phyloP scores from a whole-genome alignment of 2,329 filamentous ascomycete species.

The Cercospora sp. region DNA sequence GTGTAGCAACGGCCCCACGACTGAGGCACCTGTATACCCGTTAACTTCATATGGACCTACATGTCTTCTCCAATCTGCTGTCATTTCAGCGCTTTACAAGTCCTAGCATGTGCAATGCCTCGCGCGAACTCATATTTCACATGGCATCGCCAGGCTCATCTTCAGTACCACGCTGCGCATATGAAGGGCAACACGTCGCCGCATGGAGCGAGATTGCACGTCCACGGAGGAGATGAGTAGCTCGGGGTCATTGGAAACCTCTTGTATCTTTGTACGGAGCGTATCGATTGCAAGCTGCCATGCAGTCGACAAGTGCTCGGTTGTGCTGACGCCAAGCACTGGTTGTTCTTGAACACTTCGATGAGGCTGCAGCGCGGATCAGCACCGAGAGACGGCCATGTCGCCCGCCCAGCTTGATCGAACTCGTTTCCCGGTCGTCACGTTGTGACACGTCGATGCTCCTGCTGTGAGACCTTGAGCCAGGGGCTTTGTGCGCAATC shows the following conservation, averaged over 20 bases:
- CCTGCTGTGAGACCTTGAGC: neutral
- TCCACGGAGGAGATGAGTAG: neutral
- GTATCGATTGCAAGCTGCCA: neutral
- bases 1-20: neutral
- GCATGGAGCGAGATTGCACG: neutral
- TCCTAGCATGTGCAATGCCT: neutral
- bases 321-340: neutral
- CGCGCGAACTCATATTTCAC: neutral
- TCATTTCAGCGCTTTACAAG: neutral
- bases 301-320: neutral
- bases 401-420: neutral
- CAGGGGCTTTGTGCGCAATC: slow-evolving; percentile 1
- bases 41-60: neutral
- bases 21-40: neutral
- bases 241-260: neutral
- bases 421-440: neutral
- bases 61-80: neutral
- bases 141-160: neutral
- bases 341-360: neutral
- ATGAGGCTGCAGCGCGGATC: neutral
- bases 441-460: neutral
- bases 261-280: neutral
- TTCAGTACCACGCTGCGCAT: neutral
- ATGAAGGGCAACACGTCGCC: neutral
- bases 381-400: neutral